Evolutionary conservation across 345 rosid species (phyloP).

Genomic region (Viola odorata): DNA sequence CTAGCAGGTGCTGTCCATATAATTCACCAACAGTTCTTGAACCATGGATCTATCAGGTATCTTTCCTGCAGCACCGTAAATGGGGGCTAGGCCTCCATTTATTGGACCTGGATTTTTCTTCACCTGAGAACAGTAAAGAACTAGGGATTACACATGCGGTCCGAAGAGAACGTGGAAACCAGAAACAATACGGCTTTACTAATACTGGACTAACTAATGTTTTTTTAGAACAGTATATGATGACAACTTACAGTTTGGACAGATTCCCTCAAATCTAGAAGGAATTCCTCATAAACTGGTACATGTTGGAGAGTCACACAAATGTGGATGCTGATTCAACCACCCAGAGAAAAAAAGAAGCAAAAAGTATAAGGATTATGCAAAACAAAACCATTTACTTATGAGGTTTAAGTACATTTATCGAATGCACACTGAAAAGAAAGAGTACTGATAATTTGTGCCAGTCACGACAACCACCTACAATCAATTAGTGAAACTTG

Average conservation of each 20-base stretch:
- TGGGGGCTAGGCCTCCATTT: constrained; percentile 79
- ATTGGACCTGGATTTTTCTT: constrained; percentile 80
- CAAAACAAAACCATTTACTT: no score
- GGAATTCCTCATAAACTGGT: constrained; percentile 49
- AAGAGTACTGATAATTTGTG: neutral
- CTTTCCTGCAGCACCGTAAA: constrained; percentile 90
- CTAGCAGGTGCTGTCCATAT: constrained; percentile 82
- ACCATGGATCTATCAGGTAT: constrained; percentile 87
- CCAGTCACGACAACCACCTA: neutral
- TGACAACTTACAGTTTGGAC: constrained; percentile 58
- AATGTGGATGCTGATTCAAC: constrained; percentile 66
- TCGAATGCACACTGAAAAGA: neutral
- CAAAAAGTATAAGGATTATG: neutral
- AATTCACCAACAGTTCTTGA: constrained; percentile 66
- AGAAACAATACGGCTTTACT: no score
- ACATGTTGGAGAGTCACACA: constrained; percentile 90
- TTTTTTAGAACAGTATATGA: neutral
- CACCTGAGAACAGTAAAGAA: constrained; percentile 38
- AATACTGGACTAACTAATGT: no score
- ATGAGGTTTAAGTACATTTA: no score
- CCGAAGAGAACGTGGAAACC: neutral
- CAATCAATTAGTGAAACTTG: constrained; percentile 2
- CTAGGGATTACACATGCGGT: neutral
- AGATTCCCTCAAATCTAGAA: constrained; percentile 63
- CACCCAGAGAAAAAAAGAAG: constrained; percentile 6